A percentile compares a stretch with the other conserved stretches of the same genome.
These are phyloP conservation scores for Ambispora gerdemannii DNA, from an alignment of 192 early-diverging fungal species.

Conservation along the genomic window DNA sequence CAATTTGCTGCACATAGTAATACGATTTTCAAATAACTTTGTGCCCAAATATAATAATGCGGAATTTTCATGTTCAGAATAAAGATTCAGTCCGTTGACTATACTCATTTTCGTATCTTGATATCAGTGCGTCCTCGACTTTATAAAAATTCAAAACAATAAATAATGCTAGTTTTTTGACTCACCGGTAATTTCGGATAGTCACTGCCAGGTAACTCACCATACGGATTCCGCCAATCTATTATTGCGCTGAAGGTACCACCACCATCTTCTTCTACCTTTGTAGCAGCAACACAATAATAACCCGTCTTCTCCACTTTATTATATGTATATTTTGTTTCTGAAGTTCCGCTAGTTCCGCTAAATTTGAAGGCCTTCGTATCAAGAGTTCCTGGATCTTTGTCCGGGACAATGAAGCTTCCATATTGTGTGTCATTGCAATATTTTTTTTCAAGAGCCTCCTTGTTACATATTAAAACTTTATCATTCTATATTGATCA, in stretches of 20 bases:
- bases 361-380: conserved; percentile 37
- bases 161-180: too few species aligned
- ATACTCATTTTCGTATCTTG: too few species aligned
- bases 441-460: conserved; percentile 50
- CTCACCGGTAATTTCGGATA: conserved; percentile 83
- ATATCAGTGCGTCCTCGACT: too few species aligned
- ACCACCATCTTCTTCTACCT: conserved; percentile 22
- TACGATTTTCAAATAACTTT: too few species aligned
- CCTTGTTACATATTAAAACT: conserved; percentile 53
- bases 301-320: conserved; percentile 73
- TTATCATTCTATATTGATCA: not conserved
- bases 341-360: conserved; percentile 31
- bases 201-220: conserved; percentile 77
- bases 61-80: too few species aligned
- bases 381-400: conserved; percentile 34
- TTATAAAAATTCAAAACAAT: too few species aligned
- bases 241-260: conserved; percentile 53
- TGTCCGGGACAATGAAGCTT: conserved; percentile 54
- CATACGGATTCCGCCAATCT: conserved; percentile 76
- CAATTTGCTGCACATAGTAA: too few species aligned
- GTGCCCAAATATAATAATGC: too few species aligned
- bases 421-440: conserved; percentile 52
- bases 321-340: conserved; percentile 56
- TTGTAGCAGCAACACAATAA: conserved; percentile 70
- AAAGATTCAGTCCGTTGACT: too few species aligned